Conservation (phyloP, 1,139 yeast genomes). For the Geotrichum armillariae region DNA sequence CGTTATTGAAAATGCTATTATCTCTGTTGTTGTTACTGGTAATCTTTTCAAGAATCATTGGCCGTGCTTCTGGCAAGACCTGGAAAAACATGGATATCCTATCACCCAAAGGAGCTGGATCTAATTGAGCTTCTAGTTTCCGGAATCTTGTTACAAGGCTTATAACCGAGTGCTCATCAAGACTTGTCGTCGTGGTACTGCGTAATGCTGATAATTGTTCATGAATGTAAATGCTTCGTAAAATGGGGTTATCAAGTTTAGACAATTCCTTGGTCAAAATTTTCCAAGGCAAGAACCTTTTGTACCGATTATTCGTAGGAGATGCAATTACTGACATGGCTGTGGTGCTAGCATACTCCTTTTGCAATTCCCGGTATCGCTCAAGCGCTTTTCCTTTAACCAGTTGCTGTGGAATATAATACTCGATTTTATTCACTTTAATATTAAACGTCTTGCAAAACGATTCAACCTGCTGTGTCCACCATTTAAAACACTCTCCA, state of each 20-base stretch:
- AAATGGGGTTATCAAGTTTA: slow-evolving; percentile 23
- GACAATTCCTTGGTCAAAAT: slow-evolving; percentile 15
- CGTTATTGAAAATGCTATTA: slow-evolving; percentile 14
- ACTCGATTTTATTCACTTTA: slow-evolving; percentile 15
- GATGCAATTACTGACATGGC: neutral
- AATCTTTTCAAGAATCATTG: slow-evolving; percentile 16
- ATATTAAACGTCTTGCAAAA: slow-evolving; percentile 21
- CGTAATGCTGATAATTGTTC: slow-evolving; percentile 10
- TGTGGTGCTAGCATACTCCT: slow-evolving; percentile 1
- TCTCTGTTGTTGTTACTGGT: neutral
- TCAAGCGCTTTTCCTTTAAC: slow-evolving; percentile 19
- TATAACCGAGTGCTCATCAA: slow-evolving; percentile 14
- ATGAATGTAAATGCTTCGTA: slow-evolving; percentile 23
- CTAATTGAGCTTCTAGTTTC: slow-evolving; percentile 24
- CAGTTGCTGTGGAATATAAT: slow-evolving; percentile 18
- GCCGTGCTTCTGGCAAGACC: slow-evolving; percentile 23
- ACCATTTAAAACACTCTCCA: slow-evolving; percentile 21
- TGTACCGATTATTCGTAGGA: neutral
- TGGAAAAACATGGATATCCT: slow-evolving; percentile 22
- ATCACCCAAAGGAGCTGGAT: slow-evolving; percentile 27
- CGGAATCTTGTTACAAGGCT: slow-evolving; percentile 21
- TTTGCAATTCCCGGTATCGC: slow-evolving; percentile 11
- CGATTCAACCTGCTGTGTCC: slow-evolving; percentile 22
- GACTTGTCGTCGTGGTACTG: neutral
- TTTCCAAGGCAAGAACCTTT: slow-evolving; percentile 19